Evolutionary conservation across 1,139 yeast genomes (phyloP), one percentile per base, ranked within the genome.

Genomic region (Yamadazyma atmosphaerica): DNA sequence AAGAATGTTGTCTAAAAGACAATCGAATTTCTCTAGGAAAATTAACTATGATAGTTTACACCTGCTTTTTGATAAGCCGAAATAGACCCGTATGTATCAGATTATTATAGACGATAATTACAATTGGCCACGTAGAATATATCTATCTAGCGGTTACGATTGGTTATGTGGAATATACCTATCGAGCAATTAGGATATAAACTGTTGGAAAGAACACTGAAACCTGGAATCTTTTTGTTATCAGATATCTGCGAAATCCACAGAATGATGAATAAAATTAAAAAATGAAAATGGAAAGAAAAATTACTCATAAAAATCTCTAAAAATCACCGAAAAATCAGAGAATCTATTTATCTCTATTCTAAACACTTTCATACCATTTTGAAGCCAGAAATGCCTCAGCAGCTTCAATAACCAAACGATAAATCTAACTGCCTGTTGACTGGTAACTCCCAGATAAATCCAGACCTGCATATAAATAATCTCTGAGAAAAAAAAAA

Each of bases 21-120:
- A 14, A 15, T 4, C 17, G 15, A 14, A 28, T 14, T 81, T 84
- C 48, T 86, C 96, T 19, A 86, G 82, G 65, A 90, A 90, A 68
- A 85, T 90, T 59, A 90, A 90, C 59, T 90, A 90, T 58, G 81
- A 76, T 36, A 88, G 90, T 3, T 75, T 88, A 41, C 83, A 81
- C 43, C 79, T 74, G 41, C 68, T 88, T 46, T 86, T 86, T 46
- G 14, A 28, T 28, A 15, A 10, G 4, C 10, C 5, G 12, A 8
- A 15, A n/a, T 28, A 28, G 21, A 4, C 27, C 5, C 11, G 7
- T 10, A 8, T 24, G 27, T 24, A 12, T 24, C 7, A 10, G 13
- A 10, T 31, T n/a, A n/a, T n/a, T n/a, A n/a, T n/a, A n/a, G n/a
- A n/a, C n/a, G n/a, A n/a, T n/a, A n/a, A n/a, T n/a, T n/a, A n/a